phyloP scores from a whole-genome alignment of 1,139 yeast species.

The Yamadazyma mexicana region DNA sequence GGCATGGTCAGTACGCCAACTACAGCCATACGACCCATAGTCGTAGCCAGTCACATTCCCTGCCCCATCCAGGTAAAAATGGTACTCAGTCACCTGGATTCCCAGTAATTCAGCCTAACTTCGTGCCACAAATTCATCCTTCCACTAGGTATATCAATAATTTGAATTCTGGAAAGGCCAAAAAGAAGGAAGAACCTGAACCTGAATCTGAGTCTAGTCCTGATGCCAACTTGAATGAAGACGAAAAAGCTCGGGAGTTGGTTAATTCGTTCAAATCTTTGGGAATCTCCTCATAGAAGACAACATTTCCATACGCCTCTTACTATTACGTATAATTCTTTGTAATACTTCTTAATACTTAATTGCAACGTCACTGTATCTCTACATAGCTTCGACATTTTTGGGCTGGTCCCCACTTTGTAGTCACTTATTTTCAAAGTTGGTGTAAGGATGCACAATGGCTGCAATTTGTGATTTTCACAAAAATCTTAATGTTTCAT shows the following conservation, averaged over 20 bases:
- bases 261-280: slow-evolving; percentile 25
- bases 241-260: slow-evolving; percentile 31
- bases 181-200: slow-evolving; percentile 7
- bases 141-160: slow-evolving; percentile 16
- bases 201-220: neutral
- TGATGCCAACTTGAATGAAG: slow-evolving; percentile 20
- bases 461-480: neutral
- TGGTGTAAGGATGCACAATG: neutral
- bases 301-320: neutral
- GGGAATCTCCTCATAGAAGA: slow-evolving; percentile 14
- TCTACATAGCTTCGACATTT: too few species aligned
- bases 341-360: neutral
- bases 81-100: slow-evolving; percentile 13
- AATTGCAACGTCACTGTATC: too few species aligned
- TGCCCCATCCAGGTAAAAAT: neutral
- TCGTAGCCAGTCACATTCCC: neutral
- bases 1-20: neutral
- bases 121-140: slow-evolving; percentile 18
- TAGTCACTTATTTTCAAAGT: too few species aligned
- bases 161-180: slow-evolving; percentile 11
- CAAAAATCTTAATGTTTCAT: neutral
- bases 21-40: neutral
- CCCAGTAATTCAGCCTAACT: slow-evolving; percentile 17
- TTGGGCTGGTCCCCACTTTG: too few species aligned
- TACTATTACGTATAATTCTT: neutral